A percentile compares a stretch with the other conserved stretches of the same genome.
These are phyloP conservation scores for Botryotinia calthae DNA, from an alignment of 2,329 filamentous ascomycete genomes.

Conservation along the genomic window DNA sequence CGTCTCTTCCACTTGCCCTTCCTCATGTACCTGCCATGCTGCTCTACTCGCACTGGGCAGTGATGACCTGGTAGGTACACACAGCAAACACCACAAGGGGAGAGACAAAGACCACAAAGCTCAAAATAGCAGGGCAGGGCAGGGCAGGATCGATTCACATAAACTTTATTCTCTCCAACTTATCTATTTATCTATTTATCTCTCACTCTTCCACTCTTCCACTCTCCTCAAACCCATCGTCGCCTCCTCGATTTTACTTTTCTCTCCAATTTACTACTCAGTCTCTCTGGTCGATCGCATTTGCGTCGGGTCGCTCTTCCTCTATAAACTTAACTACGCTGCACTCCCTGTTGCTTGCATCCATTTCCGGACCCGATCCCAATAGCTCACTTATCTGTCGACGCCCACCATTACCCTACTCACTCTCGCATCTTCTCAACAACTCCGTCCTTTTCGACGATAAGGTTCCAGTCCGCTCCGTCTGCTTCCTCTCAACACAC, in stretches of 20 bases:
- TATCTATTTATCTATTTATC: no score
- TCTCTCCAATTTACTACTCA: not conserved
- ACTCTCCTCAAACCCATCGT: not conserved
- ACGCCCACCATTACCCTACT: conserved; percentile 24
- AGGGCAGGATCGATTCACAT: not conserved
- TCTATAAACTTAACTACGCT: not conserved
- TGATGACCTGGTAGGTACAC: no score
- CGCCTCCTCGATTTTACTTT: not conserved
- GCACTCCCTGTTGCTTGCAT: not conserved
- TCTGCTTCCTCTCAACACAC: conserved; percentile 25
- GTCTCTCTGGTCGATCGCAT: conserved; percentile 1
- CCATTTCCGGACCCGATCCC: conserved; percentile 13
- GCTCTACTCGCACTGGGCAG: no score
- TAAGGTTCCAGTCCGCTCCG: conserved; percentile 27
- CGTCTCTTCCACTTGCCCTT: not conserved
- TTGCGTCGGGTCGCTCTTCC: not conserved
- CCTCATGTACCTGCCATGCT: not conserved
- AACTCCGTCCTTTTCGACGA: conserved; percentile 31
- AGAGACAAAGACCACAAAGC: not conserved
- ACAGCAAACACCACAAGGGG: not conserved
- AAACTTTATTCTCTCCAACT: not conserved
- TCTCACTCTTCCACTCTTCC: conserved; percentile 10
- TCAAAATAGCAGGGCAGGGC: not conserved
- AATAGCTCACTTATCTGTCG: conserved; percentile 13
- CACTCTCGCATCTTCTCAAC: conserved; percentile 29